Base-by-base conservation (phyloP, 148 eudicot species). In the Heliamphora exappendiculata region DNA sequence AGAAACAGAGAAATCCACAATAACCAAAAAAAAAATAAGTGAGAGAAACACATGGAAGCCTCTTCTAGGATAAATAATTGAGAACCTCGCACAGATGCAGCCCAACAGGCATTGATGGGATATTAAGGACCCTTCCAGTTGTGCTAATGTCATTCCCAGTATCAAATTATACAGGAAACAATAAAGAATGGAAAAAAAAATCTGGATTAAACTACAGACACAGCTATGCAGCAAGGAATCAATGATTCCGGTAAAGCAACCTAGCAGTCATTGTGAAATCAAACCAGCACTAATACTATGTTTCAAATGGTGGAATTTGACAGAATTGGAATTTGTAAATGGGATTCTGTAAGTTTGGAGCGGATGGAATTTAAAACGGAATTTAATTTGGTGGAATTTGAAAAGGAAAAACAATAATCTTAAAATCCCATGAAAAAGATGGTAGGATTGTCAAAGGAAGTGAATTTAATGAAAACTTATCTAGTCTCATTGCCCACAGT, bases 1-100 rank as follows among this genome's bases (percentile, higher is more conserved):
- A 87, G 37, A 51, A 75, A 73, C 67, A 75, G 9, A 69, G 17
- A 70, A 70, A 82, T 77, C 51, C 71, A 76, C 64, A 79, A 83
- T 47, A 70, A 53, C 63, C 55, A 76, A 67, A 66, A 51, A 31
- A 49, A 66, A 67, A 42, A 14, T 31, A 57, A 14, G 59, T 29
- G 39, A 72, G 63, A 31, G 54, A 37, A 65, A 33, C 33, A 45
- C 49, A 72, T n/a, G 41, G 34, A 50, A 73, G 53, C 59, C 19
- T 29, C 67, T 44, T 79, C 64, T 24, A 70, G 2, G 22, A 42
- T 60, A 58, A 79, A 44, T 66, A 36, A 39, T 24, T 7, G 49
- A 41, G 17, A 67, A 67, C 49, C 41, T 39, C 70, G 7, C 26
- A 41, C 47, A 39, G 29, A 67, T 3, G 3, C 33, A 66, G 29